These are phyloP conservation scores for Vachellia collinsii DNA, from an alignment of 306 rosid genomes.

Conservation along the genomic window DNA sequence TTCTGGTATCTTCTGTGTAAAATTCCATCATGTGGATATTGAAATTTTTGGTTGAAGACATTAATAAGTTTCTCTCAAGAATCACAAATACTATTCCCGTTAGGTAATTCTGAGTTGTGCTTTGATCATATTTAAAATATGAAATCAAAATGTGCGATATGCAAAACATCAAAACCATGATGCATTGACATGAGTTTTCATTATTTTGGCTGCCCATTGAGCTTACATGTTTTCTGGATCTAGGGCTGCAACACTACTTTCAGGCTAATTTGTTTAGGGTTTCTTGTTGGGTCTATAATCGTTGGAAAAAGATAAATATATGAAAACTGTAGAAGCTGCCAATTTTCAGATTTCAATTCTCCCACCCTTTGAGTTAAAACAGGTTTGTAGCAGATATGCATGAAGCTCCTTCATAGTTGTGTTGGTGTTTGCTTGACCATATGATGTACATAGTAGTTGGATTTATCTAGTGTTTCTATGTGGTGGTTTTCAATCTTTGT, in stretches of 20 bases:
- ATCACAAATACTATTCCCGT: not conserved
- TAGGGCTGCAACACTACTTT: not conserved
- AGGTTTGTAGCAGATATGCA: constrained; percentile 13
- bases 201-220: not conserved
- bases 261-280: constrained; percentile 8
- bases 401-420: constrained; percentile 7
- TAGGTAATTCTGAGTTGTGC: not conserved
- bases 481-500: not conserved
- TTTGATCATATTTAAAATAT: not conserved
- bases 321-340: not conserved
- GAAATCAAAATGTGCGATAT: not conserved
- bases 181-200: not conserved
- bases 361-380: not conserved
- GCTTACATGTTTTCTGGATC: constrained; percentile 10
- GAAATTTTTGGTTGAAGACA: not conserved
- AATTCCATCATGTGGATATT: not conserved
- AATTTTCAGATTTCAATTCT: constrained; percentile 17
- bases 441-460: not conserved
- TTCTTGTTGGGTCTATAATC: not conserved
- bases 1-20: not conserved
- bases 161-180: not conserved
- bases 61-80: not conserved
- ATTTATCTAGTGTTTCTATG: constrained; percentile 13
- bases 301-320: not conserved
- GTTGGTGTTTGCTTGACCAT: constrained; percentile 1